A percentile compares a stretch with the other conserved stretches of the same genome.
Evolutionary conservation across 768 basidiomycete genomes (phyloP).

Genomic region (Tephrocybe sp.): DNA sequence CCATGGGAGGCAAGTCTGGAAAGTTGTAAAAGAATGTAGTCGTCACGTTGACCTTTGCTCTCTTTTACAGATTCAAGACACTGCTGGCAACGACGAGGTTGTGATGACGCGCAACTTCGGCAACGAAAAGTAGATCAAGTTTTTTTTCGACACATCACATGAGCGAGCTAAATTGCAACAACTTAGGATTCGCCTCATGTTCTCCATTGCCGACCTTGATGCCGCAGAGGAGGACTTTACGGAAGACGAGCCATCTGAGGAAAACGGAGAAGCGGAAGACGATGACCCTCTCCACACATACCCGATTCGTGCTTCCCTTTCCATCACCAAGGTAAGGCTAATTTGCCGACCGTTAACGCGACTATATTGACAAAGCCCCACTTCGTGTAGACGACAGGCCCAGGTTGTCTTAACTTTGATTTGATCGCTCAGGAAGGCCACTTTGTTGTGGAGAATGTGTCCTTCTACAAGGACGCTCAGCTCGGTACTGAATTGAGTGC

Average conservation of each 20-base stretch:
- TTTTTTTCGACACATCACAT: not conserved
- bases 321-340: constrained; percentile 73
- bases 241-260: constrained; percentile 23
- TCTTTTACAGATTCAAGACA: constrained; percentile 62
- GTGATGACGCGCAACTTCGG: constrained; percentile 80
- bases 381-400: constrained; percentile 38
- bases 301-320: constrained; percentile 76
- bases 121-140: constrained; percentile 85
- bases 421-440: constrained; percentile 74
- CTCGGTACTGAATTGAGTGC: constrained; percentile 75
- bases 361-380: not conserved
- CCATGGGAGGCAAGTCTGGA: constrained; percentile 68
- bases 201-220: constrained; percentile 89
- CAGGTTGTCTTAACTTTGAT: constrained; percentile 77
- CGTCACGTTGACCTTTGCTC: not conserved
- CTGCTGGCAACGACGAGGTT: constrained; percentile 76
- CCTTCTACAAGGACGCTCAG: constrained; percentile 74
- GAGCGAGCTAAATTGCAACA: not conserved
- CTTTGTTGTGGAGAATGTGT: constrained; percentile 87
- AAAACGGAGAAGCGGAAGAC: constrained; percentile 17
- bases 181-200: constrained; percentile 81
- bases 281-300: constrained; percentile 41
- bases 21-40: no score
- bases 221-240: constrained; percentile 34
- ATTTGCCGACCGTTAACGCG: not conserved